Evolutionary conservation across 2,329 filamentous ascomycete genomes (phyloP), one percentile per base, ranked within the genome.

Genomic region (Aspergillus texensis): DNA sequence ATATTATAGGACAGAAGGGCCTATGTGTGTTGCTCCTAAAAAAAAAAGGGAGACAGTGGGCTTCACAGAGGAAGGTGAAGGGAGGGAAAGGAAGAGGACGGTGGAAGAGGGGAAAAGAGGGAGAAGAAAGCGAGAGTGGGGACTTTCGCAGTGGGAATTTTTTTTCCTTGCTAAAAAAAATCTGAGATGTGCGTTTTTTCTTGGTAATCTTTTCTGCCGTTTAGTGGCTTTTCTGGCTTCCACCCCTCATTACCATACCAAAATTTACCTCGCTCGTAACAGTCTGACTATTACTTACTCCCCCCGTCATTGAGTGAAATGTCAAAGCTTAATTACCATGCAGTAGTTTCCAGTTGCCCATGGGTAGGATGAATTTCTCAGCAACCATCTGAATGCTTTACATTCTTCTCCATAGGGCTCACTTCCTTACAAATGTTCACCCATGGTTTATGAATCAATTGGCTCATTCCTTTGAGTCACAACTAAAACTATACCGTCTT

Each of bases 21-120:
- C 75, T 78, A 75, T 77, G 74, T 77, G 75, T 73, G 72, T 74
- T 77, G 72, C 77, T 78, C 75, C 74, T 39, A 26, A 69, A 65
- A 65, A 24, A 24, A 63, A 68, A 67, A 68, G 71, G 68, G 70
- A 71, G 66, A 70, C 58, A 68, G 67, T 70, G 66, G 68, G 70
- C 63, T 71, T 70, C 68, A 69, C 68, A 67, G 69, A 61, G 64
- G 69, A 72, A 72, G 69, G 69, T 70, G 68, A 70, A 71, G 66
- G 67, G 68, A 55, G 65, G 64, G 71, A 73, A 70, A 67, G 69
- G 68, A 71, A 66, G 70, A 65, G 70, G 69, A 69, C 67, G 57
- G 63, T 61, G 60, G 62, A 65, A 67, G 65, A 68, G 68, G 63
- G 68, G 63, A 66, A 67, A 62, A 68, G 62, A 64, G 67, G 60